phyloP scores from a whole-genome alignment of 1,139 yeast species.

The Blastobotrys indianensis region DNA sequence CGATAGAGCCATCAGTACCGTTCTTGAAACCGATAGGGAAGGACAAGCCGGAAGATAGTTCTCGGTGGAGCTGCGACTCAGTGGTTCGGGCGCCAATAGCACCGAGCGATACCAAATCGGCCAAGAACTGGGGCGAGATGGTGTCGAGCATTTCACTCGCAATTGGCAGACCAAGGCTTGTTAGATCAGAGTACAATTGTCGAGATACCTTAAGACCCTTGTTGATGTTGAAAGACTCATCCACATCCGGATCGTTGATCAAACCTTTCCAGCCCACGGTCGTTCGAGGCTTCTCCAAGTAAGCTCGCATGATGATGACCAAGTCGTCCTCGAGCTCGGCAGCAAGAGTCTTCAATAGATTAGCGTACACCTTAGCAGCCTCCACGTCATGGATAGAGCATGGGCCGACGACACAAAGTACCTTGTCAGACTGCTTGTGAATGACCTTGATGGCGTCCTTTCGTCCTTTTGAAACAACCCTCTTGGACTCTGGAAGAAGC shows the following conservation, averaged over 20 bases:
- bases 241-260: conserved; percentile 93
- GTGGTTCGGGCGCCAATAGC: conserved; percentile 99
- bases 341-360: conserved; percentile 56
- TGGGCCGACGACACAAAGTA: conserved; percentile 85
- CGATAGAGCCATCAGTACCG: conserved; percentile 93
- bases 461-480: conserved; percentile 73
- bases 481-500: conserved; percentile 53
- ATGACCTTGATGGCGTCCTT: conserved; percentile 67
- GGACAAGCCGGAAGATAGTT: conserved; percentile 89
- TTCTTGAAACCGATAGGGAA: conserved; percentile 99
- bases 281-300: conserved; percentile 96
- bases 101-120: conserved; percentile 87
- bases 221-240: conserved; percentile 89
- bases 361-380: conserved; percentile 85
- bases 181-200: conserved; percentile 77
- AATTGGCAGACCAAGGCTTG: conserved; percentile 70
- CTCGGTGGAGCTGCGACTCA: conserved; percentile 96
- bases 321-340: conserved; percentile 69
- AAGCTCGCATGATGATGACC: conserved; percentile 90
- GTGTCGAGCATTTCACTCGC: conserved; percentile 98
- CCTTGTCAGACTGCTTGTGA: conserved; percentile 69
- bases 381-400: conserved; percentile 92
- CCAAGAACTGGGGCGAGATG: conserved; percentile 93
- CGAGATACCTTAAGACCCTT: conserved; percentile 88
- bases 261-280: conserved; percentile 99